phyloP scores from a whole-genome alignment of 345 rosid species.

The Euclidium syriacum region DNA sequence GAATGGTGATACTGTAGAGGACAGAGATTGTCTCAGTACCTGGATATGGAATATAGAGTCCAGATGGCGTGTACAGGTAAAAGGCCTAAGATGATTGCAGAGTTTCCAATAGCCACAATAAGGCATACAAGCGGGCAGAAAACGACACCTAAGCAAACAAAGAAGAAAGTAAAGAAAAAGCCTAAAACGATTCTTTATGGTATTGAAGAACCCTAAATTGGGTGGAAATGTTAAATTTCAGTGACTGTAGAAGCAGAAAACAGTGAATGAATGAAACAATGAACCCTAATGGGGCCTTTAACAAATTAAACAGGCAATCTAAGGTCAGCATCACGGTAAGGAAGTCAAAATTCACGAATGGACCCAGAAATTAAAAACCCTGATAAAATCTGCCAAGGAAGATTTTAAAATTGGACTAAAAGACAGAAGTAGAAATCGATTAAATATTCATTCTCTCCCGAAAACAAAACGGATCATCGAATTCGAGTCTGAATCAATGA shows the following conservation, averaged over 20 bases:
- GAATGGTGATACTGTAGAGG: background rate
- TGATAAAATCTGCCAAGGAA: background rate
- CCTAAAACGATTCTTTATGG: background rate
- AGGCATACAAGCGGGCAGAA: slow-evolving; percentile 72
- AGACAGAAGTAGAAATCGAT: background rate
- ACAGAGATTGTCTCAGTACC: slow-evolving; percentile 41
- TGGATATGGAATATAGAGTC: slow-evolving; percentile 64
- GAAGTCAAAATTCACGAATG: background rate
- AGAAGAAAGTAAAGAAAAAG: background rate
- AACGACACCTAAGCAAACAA: slow-evolving; percentile 49
- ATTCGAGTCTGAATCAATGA: background rate
- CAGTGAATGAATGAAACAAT: slow-evolving; percentile 8
- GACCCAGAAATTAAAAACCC: background rate
- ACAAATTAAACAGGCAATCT: background rate
- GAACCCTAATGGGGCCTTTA: background rate
- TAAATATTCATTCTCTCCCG: background rate
- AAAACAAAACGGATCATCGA: background rate
- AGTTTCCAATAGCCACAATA: slow-evolving; percentile 62
- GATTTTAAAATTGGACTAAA: background rate
- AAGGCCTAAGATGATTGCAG: slow-evolving; percentile 62
- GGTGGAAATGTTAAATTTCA: background rate
- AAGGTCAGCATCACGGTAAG: slow-evolving; percentile 12
- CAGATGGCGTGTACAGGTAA: slow-evolving; percentile 54
- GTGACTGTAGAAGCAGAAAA: background rate
- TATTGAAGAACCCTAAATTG: slow-evolving; percentile 1